These are phyloP conservation scores for Puccinia novopanici DNA, from an alignment of 1,284 basidiomycete genomes.

Conservation along the genomic window DNA sequence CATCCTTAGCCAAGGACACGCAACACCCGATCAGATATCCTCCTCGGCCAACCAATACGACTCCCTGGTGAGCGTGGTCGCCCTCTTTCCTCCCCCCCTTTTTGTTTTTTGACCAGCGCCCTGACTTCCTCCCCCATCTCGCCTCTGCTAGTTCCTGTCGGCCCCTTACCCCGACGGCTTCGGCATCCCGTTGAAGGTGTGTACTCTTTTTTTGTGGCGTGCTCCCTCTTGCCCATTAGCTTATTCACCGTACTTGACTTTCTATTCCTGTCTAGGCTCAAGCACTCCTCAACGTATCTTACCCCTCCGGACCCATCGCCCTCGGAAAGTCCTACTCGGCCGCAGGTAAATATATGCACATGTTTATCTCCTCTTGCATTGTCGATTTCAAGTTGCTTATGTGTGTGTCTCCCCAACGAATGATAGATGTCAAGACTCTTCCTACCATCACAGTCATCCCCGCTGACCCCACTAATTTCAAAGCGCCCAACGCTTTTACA, in stretches of 20 bases:
- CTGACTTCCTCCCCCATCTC: neutral
- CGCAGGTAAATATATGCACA: neutral
- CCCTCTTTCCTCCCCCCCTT: neutral
- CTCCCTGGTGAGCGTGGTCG: neutral
- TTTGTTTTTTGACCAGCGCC: neutral
- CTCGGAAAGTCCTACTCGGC: slow-evolving; percentile 13
- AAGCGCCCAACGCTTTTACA: slow-evolving; percentile 37
- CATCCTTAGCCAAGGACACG: neutral
- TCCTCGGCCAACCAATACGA: neutral
- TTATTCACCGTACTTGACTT: neutral
- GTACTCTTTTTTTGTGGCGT: too few species aligned
- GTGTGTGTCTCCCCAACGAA: neutral
- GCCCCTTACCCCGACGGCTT: slow-evolving; percentile 42
- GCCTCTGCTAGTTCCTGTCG: slow-evolving; percentile 4
- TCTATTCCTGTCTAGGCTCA: neutral
- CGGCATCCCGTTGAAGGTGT: slow-evolving; percentile 39
- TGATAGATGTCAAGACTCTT: slow-evolving; percentile 22
- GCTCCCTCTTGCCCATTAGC: too few species aligned
- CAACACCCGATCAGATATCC: slow-evolving; percentile 5
- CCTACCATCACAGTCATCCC: slow-evolving; percentile 22
- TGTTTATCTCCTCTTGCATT: neutral
- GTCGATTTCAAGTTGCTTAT: neutral
- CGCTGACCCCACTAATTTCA: neutral
- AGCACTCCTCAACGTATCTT: slow-evolving; percentile 23
- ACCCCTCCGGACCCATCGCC: slow-evolving; percentile 14